Percentiles rank a stretch among this genome's conserved stretches.
phyloP scores from a whole-genome alignment of 805 yeast species.

The Saccharomyces jurei region DNA sequence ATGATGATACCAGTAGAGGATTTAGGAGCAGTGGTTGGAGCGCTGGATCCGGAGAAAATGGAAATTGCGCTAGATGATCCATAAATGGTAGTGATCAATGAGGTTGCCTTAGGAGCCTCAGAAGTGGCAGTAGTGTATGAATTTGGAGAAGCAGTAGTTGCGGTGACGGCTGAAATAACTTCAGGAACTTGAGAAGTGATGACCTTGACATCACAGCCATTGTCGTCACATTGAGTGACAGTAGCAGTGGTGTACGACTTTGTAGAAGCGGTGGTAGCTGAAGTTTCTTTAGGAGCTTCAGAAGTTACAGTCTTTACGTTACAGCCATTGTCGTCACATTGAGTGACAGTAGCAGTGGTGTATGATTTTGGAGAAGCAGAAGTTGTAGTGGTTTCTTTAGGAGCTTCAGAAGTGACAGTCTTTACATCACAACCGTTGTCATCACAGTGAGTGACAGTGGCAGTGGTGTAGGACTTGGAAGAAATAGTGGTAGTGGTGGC shows the following conservation, averaged over 20 bases:
- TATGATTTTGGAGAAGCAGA: neutral
- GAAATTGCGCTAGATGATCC: neutral
- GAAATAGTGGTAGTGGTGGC: neutral
- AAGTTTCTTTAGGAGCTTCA: neutral
- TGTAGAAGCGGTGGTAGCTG: neutral
- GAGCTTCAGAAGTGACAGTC: neutral
- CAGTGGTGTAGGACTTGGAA: neutral
- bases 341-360: neutral
- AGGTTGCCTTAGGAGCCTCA: neutral
- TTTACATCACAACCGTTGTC: neutral
- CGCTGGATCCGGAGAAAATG: neutral
- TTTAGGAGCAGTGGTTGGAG: neutral
- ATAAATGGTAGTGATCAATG: neutral
- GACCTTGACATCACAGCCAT: too few relatives aligned
- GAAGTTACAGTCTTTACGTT: neutral
- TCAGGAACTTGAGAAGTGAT: neutral
- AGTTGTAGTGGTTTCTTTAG: neutral
- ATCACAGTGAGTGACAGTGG: constrained; percentile 1
- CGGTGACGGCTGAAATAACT: neutral
- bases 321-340: neutral
- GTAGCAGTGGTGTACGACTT: neutral
- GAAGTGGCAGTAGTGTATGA: neutral
- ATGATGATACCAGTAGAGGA: neutral
- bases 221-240: too few relatives aligned
- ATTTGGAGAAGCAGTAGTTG: neutral